Evolutionary conservation across 1,284 basidiomycete genomes (phyloP), one percentile per base, ranked within the genome.

Genomic region (Tilletia walkeri): DNA sequence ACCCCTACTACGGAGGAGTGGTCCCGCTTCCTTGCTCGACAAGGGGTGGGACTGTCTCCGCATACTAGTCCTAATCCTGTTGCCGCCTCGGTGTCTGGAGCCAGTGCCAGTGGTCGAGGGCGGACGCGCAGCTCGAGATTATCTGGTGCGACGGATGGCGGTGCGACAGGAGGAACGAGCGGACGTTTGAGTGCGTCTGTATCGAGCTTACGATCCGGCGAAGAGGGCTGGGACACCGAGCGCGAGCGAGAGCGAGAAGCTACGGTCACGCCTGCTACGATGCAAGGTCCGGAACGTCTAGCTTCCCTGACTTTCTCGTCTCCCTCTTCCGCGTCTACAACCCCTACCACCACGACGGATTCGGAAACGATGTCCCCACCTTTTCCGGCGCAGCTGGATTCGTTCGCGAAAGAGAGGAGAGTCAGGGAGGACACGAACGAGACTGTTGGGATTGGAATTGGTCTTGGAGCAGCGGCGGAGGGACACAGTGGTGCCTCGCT

Each of bases 1-100:
- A 80, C 79, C 50, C 79, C 79, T 4, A 80, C 79, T 14, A 80
- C 78, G 30, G 79, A 80, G 65, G 79, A 80, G 61, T 80, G 79
- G 79, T 77, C 76, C 16, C 71, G 79, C 4, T 80, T 72, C 54
- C 69, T 80, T 12, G 78, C 79, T 53, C 76, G 75, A 41, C 77
- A 80, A 66, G 78, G 76, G 12, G 72, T 80, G 6, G 74, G 71
- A 9, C 36, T 73, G 41, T 67, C 67, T n/a, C 41, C 72, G n/a
- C 70, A 72, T 50, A 72, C 74, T 34, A 67, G 73, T 30, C 49
- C 74, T 34, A 67, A 71, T 30, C 49, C 76, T 34, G 34, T n/a
- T 7, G 69, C 18, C 4, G 41, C 65, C n/a, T 56, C 34, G 30
- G 9, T 34, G 20, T 50, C 68, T 63, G 9, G 53, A 48, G 34